Base-by-base conservation (phyloP, 2,329 filamentous ascomycete species). In the Ophiostoma perfectum region DNA sequence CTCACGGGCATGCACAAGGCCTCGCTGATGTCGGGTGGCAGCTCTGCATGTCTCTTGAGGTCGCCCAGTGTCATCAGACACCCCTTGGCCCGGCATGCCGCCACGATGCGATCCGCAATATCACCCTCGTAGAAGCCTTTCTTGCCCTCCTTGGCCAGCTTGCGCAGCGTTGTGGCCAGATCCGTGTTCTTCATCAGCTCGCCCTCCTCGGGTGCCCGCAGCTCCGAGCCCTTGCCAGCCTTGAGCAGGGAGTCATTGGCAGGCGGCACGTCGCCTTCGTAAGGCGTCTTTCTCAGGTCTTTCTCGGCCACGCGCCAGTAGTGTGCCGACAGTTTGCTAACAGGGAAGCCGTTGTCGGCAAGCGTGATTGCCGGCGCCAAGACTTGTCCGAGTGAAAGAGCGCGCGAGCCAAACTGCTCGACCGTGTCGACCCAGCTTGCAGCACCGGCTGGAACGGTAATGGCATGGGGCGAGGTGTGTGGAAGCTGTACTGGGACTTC, bases 351-450 rank as follows among this genome's bases (percentile, higher is more conserved):
- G 66, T 90, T 85, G 76, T 97, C 93, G 2, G 88, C 93, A 49
- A 97, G 80, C 74, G 89, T 87, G 71, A 96, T 93, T 0, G 92
- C 94, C 0, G 94, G 94, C 1, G 81, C 83, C 4, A 98, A 80
- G 65, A 97, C 87, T 73, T 94, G 86, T 72, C 86, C 84, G 77
- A 97, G 74, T 2, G 83, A 85, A 14, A 97, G 73, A 73, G 89
- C 93, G 1, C 92, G 91, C 75, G 92, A 96, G 4, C 94, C 94
- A 74, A 97, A 96, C 69, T 85, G 87, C 77, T 93, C 89, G 0
- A 97, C 83, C 0, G 90, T 88, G 76, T 98, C 94, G n/a, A 91
- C 88, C 94, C 94, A 98, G 0, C 93, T 93, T 0, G 75, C 75
- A 0, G 75, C 73, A 0, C 73, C 74, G 0, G 74, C 75, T 0